Base-by-base conservation (phyloP, 2,329 filamentous ascomycete species). In the Diplodia seriata region DNA sequence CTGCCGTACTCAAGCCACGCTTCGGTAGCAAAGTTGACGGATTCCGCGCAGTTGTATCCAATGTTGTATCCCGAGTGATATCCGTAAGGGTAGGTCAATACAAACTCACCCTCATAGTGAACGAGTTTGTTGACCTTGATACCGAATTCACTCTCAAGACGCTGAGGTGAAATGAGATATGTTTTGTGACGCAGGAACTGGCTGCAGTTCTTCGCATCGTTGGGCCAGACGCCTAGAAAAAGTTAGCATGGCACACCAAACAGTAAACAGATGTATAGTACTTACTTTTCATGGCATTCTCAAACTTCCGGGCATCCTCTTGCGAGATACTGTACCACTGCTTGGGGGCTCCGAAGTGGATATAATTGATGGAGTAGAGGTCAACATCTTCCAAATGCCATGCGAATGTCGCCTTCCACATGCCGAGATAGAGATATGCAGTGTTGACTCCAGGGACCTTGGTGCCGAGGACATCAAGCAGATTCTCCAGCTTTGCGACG, bases 311-410 rank as follows among this genome's bases (percentile, higher is more conserved):
- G 15, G 94, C 93, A 77, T 99, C 95, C 71, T 92, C 91, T 78
- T 98, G 96, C 0, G 94, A 97, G 72, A 99, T 98, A 79, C 94
- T 97, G 81, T 99, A 99, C 95, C 95, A 99, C 78, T 99, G 95
- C 81, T 99, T 99, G 0, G 95, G 95, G 1, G 95, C 95, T 66
- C 95, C 95, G 78, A 99, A 99, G 76, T 99, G 95, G 69, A 99
- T 93, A 78, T 97, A 99, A 82, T 99, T 99, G 85, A 99, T 99
- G 78, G 94, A 98, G 87, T 99, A 99, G 4, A 99, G 87, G 81
- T 99, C 95, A 51, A 99, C 94, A 77, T 99, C 95, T 78, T 99
- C 95, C 65, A 99, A 82, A 85, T 99, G 95, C 95, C 95, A 99
- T 9, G 95, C 95, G 78, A 99, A 99, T 0, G 95, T 98, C 14